Base-by-base conservation (phyloP, 306 rosid genomes). In the Malus sylvestris region DNA sequence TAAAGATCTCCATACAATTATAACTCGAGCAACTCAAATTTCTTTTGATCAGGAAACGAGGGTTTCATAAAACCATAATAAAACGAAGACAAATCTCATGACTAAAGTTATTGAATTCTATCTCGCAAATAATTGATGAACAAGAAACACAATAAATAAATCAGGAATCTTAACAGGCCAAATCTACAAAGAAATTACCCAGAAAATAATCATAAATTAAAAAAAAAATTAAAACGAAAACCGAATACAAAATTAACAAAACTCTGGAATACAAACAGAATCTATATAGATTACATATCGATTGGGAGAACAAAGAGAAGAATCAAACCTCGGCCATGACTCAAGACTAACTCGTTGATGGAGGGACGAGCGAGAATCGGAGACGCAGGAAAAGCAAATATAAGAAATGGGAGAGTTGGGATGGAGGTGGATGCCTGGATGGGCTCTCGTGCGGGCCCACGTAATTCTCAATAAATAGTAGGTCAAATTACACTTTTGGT, bases 271-370 rank as follows among this genome's bases (percentile, higher is more conserved):
- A 29, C 67, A 13, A 29, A 62, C 20, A 62, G 4, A 29, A 6
- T 4, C 33, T 6, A 25, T 25, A 60, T 9, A 25, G 8, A 60
- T 22, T 4, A 23, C 65, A 25, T 14, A 60, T 4, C 11, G 30
- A 60, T 10, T 4, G 51, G 35, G 51, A n/a, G 52, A 20, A 14
- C 38, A 33, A 35, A 27, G 38, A 10, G 58, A 29, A 14, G 35
- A 71, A 53, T 11, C 49, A 10, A 13, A 73, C 77, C 77, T 73
- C 77, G 40, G 58, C 77, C 77, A 73, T 73, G 58, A 60, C 68
- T 72, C 58, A 40, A n/a, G n/a, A 73, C 53, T 14, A 49, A 4
- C 45, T 42, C 15, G 6, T 1, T 19, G 44, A 60, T 60, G 7
- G 19, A 60, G 51, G 42, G 27, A 58, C 8, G 66, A 23, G 53